Conservation (phyloP, 768 basidiomycete genomes). For the Termitomyces sp. region DNA sequence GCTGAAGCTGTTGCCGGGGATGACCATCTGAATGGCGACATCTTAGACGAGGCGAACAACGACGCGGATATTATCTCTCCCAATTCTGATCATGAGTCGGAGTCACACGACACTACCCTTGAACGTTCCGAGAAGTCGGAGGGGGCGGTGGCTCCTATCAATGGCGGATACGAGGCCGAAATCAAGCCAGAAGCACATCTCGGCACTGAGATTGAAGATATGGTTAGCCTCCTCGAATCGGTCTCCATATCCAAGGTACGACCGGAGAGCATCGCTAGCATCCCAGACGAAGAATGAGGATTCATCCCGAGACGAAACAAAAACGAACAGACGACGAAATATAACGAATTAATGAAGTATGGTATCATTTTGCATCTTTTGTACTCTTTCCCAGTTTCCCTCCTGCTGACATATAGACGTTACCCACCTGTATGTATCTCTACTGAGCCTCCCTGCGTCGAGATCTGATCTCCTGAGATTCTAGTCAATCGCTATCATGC, state of each 20-base stretch:
- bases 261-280: slow-evolving; percentile 41
- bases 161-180: slow-evolving; percentile 11
- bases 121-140: slow-evolving; percentile 1
- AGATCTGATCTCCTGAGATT: not conserved
- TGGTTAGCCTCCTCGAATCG: slow-evolving; percentile 64
- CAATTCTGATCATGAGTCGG: not conserved
- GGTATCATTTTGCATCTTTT: not conserved
- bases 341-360: slow-evolving; percentile 3
- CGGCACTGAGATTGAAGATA: slow-evolving; percentile 54
- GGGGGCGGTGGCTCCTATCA: slow-evolving; percentile 6
- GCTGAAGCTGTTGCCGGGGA: not conserved
- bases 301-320: slow-evolving; percentile 3
- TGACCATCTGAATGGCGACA: not conserved
- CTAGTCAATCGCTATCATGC: not conserved
- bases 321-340: not conserved
- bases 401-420: not conserved
- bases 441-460: not conserved
- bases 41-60: not conserved
- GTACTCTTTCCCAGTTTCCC: not conserved
- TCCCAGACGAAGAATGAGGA: slow-evolving; percentile 51
- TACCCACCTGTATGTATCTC: not conserved
- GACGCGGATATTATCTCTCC: not conserved
- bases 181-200: slow-evolving; percentile 10
- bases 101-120: not conserved
- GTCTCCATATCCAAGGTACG: slow-evolving; percentile 33